phyloP scores from a whole-genome alignment of 2,329 filamentous ascomycete genomes.

The Pseudogymnoascus sp. region DNA sequence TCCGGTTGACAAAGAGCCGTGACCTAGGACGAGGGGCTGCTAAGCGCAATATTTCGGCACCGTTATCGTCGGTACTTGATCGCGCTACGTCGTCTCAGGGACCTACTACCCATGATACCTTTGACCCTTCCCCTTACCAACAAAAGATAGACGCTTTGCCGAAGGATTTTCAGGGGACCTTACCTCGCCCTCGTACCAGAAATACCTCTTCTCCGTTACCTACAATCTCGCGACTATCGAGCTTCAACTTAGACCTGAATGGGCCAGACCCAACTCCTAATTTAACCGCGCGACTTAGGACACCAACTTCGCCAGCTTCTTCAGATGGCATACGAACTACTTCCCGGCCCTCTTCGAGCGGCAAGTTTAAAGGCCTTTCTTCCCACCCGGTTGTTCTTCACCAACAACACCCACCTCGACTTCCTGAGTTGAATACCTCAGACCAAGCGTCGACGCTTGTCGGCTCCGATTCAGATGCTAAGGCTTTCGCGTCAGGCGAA shows the following conservation, averaged over 20 bases:
- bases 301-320: conserved; percentile 21
- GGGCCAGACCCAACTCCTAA: conserved; percentile 38
- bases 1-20: conserved; percentile 47
- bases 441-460: conserved; percentile 52
- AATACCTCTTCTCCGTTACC: conserved; percentile 49
- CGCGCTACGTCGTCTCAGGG: conserved; percentile 22
- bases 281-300: conserved; percentile 23
- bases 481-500: conserved; percentile 58
- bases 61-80: conserved; percentile 30
- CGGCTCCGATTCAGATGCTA: conserved; percentile 61
- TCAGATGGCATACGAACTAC: conserved; percentile 26
- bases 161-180: conserved; percentile 19
- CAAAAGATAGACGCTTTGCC: conserved; percentile 17
- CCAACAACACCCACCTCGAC: conserved; percentile 16
- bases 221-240: conserved; percentile 45
- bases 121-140: conserved; percentile 22
- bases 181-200: conserved; percentile 24
- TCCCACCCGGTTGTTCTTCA: conserved; percentile 18
- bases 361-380: conserved; percentile 33
- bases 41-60: conserved; percentile 48
- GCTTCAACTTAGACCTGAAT: conserved; percentile 46
- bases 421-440: conserved; percentile 19
- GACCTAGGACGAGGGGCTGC: conserved; percentile 35
- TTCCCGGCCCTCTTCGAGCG: conserved; percentile 36
- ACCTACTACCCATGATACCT: conserved; percentile 15